These are phyloP conservation scores for Rhodotorula glutinis DNA, from an alignment of 1,284 basidiomycete genomes.

Conservation along the genomic window DNA sequence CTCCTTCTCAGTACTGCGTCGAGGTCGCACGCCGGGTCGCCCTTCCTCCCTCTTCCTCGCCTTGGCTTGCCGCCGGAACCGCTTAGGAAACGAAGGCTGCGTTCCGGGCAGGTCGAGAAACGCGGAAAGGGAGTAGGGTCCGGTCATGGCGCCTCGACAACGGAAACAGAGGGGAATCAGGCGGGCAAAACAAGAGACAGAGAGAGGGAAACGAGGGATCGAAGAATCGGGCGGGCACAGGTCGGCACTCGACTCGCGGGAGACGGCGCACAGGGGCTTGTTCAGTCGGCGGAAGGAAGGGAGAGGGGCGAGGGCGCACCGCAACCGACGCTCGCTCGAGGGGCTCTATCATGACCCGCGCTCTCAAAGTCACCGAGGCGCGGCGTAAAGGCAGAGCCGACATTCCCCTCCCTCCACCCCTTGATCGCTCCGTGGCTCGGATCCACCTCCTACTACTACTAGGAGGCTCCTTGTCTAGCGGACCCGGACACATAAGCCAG, in stretches of 20 bases:
- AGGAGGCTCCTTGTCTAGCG: not conserved
- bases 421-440: too few species aligned
- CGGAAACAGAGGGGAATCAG: not conserved
- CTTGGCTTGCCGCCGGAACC: too few species aligned
- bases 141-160: not conserved
- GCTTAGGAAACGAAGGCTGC: not conserved
- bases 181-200: not conserved
- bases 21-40: not conserved
- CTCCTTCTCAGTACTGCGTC: too few species aligned
- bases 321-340: too few species aligned
- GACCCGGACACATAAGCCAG: conserved; percentile 6
- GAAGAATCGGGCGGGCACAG: not conserved
- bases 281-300: too few species aligned
- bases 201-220: not conserved
- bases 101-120: not conserved
- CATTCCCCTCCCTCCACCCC: conserved; percentile 4
- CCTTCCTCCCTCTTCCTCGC: not conserved
- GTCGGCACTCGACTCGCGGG: not conserved
- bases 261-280: conserved; percentile 4
- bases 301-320: too few species aligned
- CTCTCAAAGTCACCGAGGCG: not conserved
- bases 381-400: conserved; percentile 35
- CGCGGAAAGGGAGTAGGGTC: too few species aligned
- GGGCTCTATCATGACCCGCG: conserved; percentile 18
- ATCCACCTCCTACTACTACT: not conserved